phyloP scores from a whole-genome alignment of 306 rosid genomes.

The Senna siamea region DNA sequence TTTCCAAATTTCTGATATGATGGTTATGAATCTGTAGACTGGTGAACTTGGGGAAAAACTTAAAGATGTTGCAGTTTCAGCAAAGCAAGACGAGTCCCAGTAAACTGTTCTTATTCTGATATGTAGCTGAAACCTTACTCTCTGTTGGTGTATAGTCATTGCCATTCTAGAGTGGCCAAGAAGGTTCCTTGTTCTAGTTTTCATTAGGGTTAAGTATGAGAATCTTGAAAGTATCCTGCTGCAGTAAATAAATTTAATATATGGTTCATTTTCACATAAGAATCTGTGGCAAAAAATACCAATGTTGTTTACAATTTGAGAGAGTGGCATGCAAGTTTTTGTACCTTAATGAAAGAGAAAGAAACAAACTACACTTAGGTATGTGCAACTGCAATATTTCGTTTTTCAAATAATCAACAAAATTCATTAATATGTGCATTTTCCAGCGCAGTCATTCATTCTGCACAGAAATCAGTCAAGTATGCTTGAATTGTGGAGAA shows the following conservation, averaged over 20 bases:
- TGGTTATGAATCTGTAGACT: slow-evolving; percentile 47
- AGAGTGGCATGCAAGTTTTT: background rate
- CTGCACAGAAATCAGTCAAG: no score
- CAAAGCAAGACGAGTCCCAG: slow-evolving; percentile 39
- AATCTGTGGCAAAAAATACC: background rate
- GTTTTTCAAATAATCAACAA: no score
- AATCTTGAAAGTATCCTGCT: background rate
- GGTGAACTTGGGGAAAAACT: slow-evolving; percentile 62
- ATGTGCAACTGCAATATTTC: no score
- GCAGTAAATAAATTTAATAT: background rate
- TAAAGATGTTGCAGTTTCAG: slow-evolving; percentile 30
- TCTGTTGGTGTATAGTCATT: background rate
- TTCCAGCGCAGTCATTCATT: no score
- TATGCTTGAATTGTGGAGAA: no score
- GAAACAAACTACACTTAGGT: no score
- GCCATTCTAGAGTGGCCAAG: background rate
- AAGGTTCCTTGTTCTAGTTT: background rate
- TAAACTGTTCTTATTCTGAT: background rate
- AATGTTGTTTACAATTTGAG: background rate
- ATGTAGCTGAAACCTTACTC: no score
- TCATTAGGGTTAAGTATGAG: background rate
- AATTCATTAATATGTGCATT: no score
- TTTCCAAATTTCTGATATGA: background rate
- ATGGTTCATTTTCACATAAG: background rate
- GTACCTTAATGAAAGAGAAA: no score